Evolutionary conservation across 208 protist species (phyloP).

Genomic region (Naegleria fowleri): DNA sequence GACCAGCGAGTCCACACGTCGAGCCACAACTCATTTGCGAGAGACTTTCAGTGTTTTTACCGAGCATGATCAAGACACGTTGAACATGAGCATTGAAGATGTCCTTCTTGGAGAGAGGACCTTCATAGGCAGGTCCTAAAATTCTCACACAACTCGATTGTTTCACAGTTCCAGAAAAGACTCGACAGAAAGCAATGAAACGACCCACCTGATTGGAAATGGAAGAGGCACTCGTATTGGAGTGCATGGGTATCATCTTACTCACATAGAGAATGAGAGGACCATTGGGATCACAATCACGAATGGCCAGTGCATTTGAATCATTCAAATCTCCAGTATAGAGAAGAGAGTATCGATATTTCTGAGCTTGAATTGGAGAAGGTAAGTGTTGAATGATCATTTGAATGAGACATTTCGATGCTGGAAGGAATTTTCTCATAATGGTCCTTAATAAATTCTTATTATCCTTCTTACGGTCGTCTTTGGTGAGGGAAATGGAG

Average conservation of each 20-base stretch:
- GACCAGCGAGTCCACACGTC: slow-evolving; percentile 92
- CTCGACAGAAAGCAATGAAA: slow-evolving; percentile 95
- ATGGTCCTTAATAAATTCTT: slow-evolving; percentile 49
- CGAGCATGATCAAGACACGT: slow-evolving; percentile 94
- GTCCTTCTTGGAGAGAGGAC: slow-evolving; percentile 74
- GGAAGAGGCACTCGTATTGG: slow-evolving; percentile 66
- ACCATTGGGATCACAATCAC: slow-evolving; percentile 82
- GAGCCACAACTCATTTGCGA: slow-evolving; percentile 95
- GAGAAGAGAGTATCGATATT: slow-evolving; percentile 87
- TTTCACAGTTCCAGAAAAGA: slow-evolving; percentile 87
- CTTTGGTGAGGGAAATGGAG: no score
- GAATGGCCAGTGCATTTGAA: slow-evolving; percentile 73
- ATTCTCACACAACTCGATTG: slow-evolving; percentile 89
- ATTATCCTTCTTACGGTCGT: slow-evolving; percentile 37
- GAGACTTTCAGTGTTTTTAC: slow-evolving; percentile 86
- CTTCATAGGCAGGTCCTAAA: slow-evolving; percentile 94
- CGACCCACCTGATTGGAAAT: slow-evolving; percentile 56
- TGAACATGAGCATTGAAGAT: slow-evolving; percentile 85
- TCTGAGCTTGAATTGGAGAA: slow-evolving; percentile 91
- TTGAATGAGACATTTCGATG: slow-evolving; percentile 92
- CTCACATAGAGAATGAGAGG: slow-evolving; percentile 98
- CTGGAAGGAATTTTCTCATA: slow-evolving; percentile 95
- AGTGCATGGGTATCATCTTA: slow-evolving; percentile 97
- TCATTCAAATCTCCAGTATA: slow-evolving; percentile 95
- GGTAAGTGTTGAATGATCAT: slow-evolving; percentile 97